Percentiles rank a stretch among this genome's conserved stretches.
Evolutionary conservation across 352 stramenopile genomes (phyloP).

Genomic region (Phytophthora chlamydospora): DNA sequence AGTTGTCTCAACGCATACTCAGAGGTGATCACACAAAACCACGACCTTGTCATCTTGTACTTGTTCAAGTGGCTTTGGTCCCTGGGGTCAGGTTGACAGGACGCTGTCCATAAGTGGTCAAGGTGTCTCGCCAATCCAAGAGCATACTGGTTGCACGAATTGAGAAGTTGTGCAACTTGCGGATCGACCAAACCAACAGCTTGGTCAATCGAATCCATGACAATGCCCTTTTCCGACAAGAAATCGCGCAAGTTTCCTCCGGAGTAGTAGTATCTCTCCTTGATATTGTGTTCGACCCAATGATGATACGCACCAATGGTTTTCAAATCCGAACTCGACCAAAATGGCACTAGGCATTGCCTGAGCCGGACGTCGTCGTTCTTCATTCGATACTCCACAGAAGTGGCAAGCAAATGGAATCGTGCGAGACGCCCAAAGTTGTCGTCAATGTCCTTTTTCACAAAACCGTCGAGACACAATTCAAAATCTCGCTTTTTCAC

Average conservation of each 20-base stretch:
- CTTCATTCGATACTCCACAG: conserved; percentile 29
- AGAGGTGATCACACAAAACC: conserved; percentile 32
- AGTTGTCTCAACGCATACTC: conserved; percentile 31
- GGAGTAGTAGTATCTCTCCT: conserved; percentile 31
- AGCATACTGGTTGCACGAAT: conserved; percentile 1
- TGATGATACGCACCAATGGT: conserved; percentile 21
- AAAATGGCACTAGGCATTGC: conserved; percentile 33
- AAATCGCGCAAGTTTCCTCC: conserved; percentile 32
- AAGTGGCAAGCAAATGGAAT: conserved; percentile 34
- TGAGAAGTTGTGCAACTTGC: neutral
- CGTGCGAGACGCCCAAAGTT: conserved; percentile 18
- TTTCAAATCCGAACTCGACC: conserved; percentile 32
- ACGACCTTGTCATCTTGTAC: conserved; percentile 2
- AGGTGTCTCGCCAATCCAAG: neutral
- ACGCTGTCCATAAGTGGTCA: conserved; percentile 10
- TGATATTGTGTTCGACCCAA: conserved; percentile 24
- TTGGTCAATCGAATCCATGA: conserved; percentile 13
- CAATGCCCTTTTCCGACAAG: conserved; percentile 13
- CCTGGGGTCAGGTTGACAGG: neutral
- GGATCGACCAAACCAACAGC: neutral
- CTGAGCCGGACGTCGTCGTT: conserved; percentile 25
- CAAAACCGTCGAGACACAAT: conserved; percentile 21
- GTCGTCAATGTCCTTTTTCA: conserved; percentile 10
- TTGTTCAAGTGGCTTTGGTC: conserved; percentile 5
- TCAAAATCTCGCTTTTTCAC: conserved; percentile 8